phyloP scores from a whole-genome alignment of 2,329 filamentous ascomycete genomes.

The Bimuria novae-zelandiae region DNA sequence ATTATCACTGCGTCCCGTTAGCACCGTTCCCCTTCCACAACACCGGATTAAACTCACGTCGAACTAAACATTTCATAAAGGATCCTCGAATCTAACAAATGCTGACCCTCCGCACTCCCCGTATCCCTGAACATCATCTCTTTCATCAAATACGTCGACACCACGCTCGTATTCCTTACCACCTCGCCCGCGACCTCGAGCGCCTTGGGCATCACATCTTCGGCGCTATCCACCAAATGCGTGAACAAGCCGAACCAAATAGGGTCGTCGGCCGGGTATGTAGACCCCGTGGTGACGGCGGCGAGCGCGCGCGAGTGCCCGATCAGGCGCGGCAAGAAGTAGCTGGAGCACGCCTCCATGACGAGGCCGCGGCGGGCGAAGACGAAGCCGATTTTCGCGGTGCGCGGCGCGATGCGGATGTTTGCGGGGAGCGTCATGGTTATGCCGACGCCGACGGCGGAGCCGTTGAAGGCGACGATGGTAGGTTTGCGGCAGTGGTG shows the following conservation, averaged over 20 bases:
- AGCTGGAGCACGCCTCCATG: constrained; percentile 74
- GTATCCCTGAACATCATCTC: constrained; percentile 70
- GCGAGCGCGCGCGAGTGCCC: constrained; percentile 67
- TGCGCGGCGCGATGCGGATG: constrained; percentile 58
- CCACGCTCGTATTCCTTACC: constrained; percentile 66
- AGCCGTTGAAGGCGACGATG: constrained; percentile 60
- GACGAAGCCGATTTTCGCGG: constrained; percentile 73
- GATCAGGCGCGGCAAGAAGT: constrained; percentile 72
- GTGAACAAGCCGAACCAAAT: constrained; percentile 67
- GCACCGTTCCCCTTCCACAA: not conserved
- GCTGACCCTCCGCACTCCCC: constrained; percentile 67
- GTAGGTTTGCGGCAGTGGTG: constrained; percentile 62
- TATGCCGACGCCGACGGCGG: constrained; percentile 62
- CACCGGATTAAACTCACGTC: constrained; percentile 34
- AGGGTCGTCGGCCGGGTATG: constrained; percentile 57
- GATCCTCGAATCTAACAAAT: constrained; percentile 70
- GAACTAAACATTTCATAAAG: constrained; percentile 64
- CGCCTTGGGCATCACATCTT: constrained; percentile 66
- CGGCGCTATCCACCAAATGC: constrained; percentile 62
- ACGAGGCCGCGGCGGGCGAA: constrained; percentile 72
- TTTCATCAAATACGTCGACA: constrained; percentile 69
- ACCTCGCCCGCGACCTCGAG: constrained; percentile 70
- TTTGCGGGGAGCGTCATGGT: constrained; percentile 63
- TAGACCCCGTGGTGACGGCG: constrained; percentile 68
- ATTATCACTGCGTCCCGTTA: constrained; percentile 57